phyloP scores from a whole-genome alignment of 2,329 filamentous ascomycete species.

The Piedraia hortae region DNA sequence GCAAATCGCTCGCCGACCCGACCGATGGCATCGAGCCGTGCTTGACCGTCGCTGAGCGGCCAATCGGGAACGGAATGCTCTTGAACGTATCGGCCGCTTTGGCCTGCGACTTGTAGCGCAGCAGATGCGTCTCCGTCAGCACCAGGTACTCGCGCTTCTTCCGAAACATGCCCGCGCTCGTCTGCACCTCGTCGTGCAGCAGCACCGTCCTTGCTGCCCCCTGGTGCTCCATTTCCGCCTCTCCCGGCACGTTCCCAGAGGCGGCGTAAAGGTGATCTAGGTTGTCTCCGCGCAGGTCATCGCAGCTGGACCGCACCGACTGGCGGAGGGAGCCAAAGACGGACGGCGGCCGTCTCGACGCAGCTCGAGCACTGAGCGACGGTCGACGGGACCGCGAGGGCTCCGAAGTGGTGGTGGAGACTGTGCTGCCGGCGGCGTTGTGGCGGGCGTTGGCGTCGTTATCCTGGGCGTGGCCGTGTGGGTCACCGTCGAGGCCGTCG shows the following conservation, averaged over 20 bases:
- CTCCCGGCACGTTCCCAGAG: constrained; percentile 18
- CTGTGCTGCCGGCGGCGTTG: constrained; percentile 6
- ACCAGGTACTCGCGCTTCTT: constrained; percentile 49
- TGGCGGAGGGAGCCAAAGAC: constrained; percentile 29
- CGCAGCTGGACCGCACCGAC: constrained; percentile 21
- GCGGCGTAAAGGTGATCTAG: constrained; percentile 23
- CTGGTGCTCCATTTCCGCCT: constrained; percentile 8
- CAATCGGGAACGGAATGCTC: constrained; percentile 12
- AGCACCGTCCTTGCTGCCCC: constrained; percentile 22
- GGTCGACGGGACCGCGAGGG: constrained; percentile 8
- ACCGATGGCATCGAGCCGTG: constrained; percentile 31
- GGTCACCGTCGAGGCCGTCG: constrained; percentile 6
- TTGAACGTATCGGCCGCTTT: constrained; percentile 38
- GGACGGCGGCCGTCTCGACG: constrained; percentile 18
- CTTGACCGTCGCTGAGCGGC: constrained; percentile 20
- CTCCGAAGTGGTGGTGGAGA: constrained; percentile 4
- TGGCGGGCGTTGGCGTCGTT: constrained; percentile 4
- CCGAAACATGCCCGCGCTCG: constrained; percentile 38
- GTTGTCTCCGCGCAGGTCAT: constrained; percentile 15
- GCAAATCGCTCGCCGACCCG: constrained; percentile 32
- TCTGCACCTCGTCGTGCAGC: constrained; percentile 43
- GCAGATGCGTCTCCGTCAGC: constrained; percentile 37
- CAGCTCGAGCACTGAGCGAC: constrained; percentile 7
- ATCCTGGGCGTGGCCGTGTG: constrained; percentile 5
- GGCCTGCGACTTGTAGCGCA: constrained; percentile 39